These are phyloP conservation scores for Rhododendron simsii DNA, from an alignment of 148 eudicot genomes.

Conservation along the genomic window DNA sequence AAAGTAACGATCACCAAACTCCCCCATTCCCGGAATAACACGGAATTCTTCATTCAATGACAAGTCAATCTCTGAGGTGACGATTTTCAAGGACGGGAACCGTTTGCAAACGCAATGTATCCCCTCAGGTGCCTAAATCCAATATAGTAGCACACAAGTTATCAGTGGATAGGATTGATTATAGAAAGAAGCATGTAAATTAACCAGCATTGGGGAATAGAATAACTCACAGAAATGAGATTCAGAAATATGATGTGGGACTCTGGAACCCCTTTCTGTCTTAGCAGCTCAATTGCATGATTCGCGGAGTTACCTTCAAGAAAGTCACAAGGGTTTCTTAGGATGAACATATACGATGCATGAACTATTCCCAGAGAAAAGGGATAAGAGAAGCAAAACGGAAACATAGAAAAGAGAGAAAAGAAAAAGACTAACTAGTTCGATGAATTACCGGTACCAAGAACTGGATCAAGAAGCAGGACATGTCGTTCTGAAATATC, in stretches of 20 bases:
- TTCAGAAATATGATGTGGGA: slow-evolving; percentile 84
- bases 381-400: not conserved
- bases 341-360: not conserved
- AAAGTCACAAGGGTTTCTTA: not conserved
- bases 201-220: not conserved
- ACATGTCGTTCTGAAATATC: slow-evolving; percentile 95
- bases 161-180: not conserved
- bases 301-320: slow-evolving; percentile 88
- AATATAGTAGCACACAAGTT: not conserved
- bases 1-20: slow-evolving; percentile 98
- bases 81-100: slow-evolving; percentile 80
- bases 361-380: not conserved
- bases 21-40: slow-evolving; percentile 94
- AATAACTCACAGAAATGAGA: slow-evolving; percentile 77
- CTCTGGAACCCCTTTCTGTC: slow-evolving; percentile 97
- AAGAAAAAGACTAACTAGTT: not conserved
- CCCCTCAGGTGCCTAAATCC: slow-evolving; percentile 81
- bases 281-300: slow-evolving; percentile 86
- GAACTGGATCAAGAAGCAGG: slow-evolving; percentile 92
- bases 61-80: slow-evolving; percentile 89
- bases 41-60: slow-evolving; percentile 74
- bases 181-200: not conserved
- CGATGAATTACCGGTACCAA: slow-evolving; percentile 69
- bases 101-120: slow-evolving; percentile 79
- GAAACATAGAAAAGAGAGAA: not conserved